Evolutionary conservation across 75 land plant genomes (phyloP).

Genomic region (Sequoiadendron giganteum): DNA sequence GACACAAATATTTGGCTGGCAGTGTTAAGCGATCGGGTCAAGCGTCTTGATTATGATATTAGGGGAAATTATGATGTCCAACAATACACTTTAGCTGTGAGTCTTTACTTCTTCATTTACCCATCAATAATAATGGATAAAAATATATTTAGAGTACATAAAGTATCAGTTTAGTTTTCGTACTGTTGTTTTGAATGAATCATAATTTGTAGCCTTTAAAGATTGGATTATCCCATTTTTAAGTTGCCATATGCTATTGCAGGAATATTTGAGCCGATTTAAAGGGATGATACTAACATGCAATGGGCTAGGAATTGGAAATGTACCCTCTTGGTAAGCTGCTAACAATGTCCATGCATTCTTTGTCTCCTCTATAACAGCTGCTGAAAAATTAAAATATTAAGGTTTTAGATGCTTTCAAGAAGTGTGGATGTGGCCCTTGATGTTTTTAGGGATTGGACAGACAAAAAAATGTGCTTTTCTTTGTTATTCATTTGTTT

Average conservation of each 20-base stretch:
- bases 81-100: slow-evolving; percentile 68
- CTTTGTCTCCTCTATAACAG: neutral
- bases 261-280: slow-evolving; percentile 84
- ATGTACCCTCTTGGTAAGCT: slow-evolving; percentile 40
- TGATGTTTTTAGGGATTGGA: neutral
- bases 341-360: neutral
- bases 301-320: slow-evolving; percentile 83
- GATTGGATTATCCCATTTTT: neutral
- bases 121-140: neutral
- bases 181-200: neutral
- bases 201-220: neutral
- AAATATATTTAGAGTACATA: slow-evolving; percentile 8
- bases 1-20: slow-evolving; percentile 9
- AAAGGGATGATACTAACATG: slow-evolving; percentile 89
- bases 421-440: neutral
- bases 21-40: slow-evolving; percentile 83
- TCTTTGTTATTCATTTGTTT: neutral
- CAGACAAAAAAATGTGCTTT: neutral
- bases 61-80: slow-evolving; percentile 63
- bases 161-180: slow-evolving; percentile 4
- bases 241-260: slow-evolving; percentile 11
- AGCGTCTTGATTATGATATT: slow-evolving; percentile 73
- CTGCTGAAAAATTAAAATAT: neutral
- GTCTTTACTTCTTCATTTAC: slow-evolving; percentile 11
- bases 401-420: neutral